Evolutionary conservation across 306 rosid genomes (phyloP).

Genomic region (Gillenia trifoliata): DNA sequence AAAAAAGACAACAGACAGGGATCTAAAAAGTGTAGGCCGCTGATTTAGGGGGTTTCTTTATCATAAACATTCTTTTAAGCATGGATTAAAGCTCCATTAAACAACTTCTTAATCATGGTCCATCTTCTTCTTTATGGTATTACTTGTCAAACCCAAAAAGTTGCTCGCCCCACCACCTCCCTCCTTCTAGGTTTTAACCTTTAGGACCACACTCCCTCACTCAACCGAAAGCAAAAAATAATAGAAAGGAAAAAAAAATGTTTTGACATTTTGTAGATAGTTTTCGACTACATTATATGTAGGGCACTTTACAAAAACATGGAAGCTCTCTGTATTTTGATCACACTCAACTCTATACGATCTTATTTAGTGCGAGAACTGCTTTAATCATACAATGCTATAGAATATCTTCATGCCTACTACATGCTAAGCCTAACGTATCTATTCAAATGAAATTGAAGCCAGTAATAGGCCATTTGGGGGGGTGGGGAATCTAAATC

Average conservation of each 20-base stretch:
- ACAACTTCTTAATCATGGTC: background rate
- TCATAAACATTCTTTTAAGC: background rate
- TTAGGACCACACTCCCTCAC: background rate
- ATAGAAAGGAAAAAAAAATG: background rate
- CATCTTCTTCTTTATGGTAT: background rate
- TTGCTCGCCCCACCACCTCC: background rate
- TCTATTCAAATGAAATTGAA: background rate
- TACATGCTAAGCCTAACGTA: background rate
- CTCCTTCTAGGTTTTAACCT: background rate
- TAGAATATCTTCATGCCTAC: no score
- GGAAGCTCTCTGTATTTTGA: background rate
- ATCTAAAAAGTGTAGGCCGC: background rate
- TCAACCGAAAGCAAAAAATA: slow-evolving; percentile 12
- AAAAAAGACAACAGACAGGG: background rate
- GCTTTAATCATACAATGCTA: no score
- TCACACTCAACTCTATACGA: background rate
- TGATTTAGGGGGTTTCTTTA: slow-evolving; percentile 1
- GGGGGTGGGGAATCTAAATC: background rate
- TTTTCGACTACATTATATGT: background rate
- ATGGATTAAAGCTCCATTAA: background rate
- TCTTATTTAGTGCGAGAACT: no score
- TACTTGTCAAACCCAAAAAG: background rate
- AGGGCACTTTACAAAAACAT: background rate
- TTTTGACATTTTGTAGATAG: background rate
- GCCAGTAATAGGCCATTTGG: background rate